Percentiles rank a stretch among this genome's conserved stretches.
phyloP scores from a whole-genome alignment of 192 early-diverging fungal genomes.

The Linnemannia hyalina region DNA sequence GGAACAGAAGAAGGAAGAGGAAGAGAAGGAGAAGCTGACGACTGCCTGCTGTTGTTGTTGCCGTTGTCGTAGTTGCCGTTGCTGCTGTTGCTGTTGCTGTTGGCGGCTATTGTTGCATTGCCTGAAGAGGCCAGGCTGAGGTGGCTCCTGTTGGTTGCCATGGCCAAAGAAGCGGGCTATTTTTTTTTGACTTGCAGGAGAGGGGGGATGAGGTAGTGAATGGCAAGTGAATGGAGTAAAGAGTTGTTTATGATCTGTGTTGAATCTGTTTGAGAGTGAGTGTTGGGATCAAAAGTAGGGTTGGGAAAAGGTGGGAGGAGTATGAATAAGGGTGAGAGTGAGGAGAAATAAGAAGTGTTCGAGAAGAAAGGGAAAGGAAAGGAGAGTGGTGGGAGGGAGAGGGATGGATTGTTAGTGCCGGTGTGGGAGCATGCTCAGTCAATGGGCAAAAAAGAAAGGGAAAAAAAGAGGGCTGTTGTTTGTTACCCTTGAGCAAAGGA shows the following conservation, averaged over 20 bases:
- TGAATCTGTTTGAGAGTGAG: neutral
- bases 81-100: neutral
- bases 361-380: neutral
- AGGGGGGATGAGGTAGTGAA: neutral
- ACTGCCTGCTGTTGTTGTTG: neutral
- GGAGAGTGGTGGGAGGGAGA: neutral
- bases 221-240: neutral
- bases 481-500: neutral
- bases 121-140: neutral
- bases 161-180: neutral
- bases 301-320: too few relatives aligned
- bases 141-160: neutral
- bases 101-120: neutral
- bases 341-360: neutral
- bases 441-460: neutral
- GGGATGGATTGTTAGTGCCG: neutral
- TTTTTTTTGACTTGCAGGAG: neutral
- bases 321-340: neutral
- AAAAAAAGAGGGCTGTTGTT: neutral
- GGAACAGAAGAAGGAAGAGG: neutral
- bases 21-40: neutral
- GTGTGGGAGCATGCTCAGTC: neutral
- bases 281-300: too few relatives aligned
- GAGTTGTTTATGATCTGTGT: neutral
- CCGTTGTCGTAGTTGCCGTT: neutral